Evolutionary conservation across 2,329 filamentous ascomycete genomes (phyloP).

Genomic region (Calonectria pteridis): DNA sequence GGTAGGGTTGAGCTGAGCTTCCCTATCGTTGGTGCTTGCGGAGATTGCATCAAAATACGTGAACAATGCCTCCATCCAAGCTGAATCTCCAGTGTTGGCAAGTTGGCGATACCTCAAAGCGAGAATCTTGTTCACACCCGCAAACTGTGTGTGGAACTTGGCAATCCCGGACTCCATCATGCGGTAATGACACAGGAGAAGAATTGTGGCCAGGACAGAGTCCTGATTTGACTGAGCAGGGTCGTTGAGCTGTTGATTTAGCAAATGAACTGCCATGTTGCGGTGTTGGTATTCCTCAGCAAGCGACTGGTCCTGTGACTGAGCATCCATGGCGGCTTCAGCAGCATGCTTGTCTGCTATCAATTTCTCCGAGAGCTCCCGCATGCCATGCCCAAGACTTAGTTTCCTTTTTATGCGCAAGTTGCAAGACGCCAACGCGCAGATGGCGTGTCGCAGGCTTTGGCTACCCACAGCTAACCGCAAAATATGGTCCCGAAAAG

Average conservation of each 20-base stretch:
- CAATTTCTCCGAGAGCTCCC: slow-evolving; percentile 62
- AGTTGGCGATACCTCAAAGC: slow-evolving; percentile 72
- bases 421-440: slow-evolving; percentile 89
- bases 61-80: slow-evolving; percentile 94
- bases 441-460: slow-evolving; percentile 92
- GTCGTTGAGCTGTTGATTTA: slow-evolving; percentile 88
- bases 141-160: slow-evolving; percentile 93
- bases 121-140: slow-evolving; percentile 91
- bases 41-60: slow-evolving; percentile 96
- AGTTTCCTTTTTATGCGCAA: slow-evolving; percentile 84
- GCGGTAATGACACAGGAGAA: slow-evolving; percentile 91
- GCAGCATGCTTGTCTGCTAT: slow-evolving; percentile 60
- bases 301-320: slow-evolving; percentile 72
- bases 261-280: slow-evolving; percentile 80
- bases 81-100: slow-evolving; percentile 73
- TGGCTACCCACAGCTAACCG: slow-evolving; percentile 81
- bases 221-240: slow-evolving; percentile 82
- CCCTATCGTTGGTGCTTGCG: slow-evolving; percentile 90
- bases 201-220: slow-evolving; percentile 86
- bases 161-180: slow-evolving; percentile 94
- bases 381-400: slow-evolving; percentile 69
- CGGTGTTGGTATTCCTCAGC: slow-evolving; percentile 89
- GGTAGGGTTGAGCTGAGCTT: slow-evolving; percentile 80
- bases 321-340: slow-evolving; percentile 60
- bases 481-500: slow-evolving; percentile 86